These are phyloP conservation scores for Globisporangium splendens DNA, from an alignment of 352 stramenopile genomes.

Conservation along the genomic window DNA sequence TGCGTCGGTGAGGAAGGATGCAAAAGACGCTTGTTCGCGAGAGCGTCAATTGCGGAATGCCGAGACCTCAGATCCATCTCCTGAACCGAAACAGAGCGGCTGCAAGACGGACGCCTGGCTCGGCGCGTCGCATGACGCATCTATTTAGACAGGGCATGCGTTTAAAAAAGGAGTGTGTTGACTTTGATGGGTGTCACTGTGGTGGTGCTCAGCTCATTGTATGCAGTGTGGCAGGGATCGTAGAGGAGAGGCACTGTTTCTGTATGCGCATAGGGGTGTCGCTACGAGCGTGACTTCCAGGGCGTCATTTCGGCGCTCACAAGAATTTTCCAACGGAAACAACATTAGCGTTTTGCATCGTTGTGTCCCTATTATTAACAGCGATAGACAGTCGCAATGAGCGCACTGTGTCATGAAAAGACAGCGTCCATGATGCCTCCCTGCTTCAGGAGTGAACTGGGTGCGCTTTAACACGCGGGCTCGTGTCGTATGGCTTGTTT, in stretches of 20 bases:
- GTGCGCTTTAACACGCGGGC: too few species aligned
- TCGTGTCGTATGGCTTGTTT: too few species aligned
- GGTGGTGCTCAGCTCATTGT: neutral
- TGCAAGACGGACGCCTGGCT: neutral
- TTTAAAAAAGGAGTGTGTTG: too few species aligned
- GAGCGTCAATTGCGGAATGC: constrained; percentile 2
- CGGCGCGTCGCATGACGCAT: too few species aligned
- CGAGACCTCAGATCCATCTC: neutral
- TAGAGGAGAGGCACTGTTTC: neutral
- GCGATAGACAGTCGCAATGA: too few species aligned
- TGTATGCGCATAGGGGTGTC: neutral
- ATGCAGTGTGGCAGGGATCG: neutral
- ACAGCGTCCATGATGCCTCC: too few species aligned
- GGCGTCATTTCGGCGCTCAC: neutral
- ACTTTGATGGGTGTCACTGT: too few species aligned
- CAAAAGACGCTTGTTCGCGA: neutral
- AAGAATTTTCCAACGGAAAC: neutral
- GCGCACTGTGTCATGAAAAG: too few species aligned
- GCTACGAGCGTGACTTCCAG: neutral
- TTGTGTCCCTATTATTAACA: too few species aligned
- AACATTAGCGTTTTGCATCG: too few species aligned
- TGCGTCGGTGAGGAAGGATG: neutral
- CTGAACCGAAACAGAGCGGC: neutral
- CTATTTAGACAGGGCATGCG: too few species aligned
- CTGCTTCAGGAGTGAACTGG: too few species aligned